Conservation (phyloP, 805 yeast species). For the Candida incommunis region DNA sequence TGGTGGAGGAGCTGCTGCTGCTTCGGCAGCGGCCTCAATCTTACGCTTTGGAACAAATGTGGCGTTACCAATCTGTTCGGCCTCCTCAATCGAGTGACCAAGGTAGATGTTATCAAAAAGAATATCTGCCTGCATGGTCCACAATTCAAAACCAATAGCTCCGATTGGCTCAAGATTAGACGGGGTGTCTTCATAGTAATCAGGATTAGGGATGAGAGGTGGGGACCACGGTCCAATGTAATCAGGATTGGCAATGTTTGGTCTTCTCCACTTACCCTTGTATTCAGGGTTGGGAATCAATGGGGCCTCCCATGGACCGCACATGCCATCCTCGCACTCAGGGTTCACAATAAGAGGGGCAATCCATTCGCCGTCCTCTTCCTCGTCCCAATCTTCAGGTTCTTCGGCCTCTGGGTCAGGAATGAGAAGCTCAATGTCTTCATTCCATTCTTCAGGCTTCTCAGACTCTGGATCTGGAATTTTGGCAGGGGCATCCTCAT, state of each 20-base stretch:
- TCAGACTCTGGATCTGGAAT: constrained; percentile 54
- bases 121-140: constrained; percentile 71
- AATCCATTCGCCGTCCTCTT: constrained; percentile 76
- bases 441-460: constrained; percentile 76
- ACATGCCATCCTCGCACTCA: constrained; percentile 52
- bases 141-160: constrained; percentile 75
- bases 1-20: constrained; percentile 14
- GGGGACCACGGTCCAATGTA: constrained; percentile 75
- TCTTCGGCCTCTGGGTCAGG: constrained; percentile 50
- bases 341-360: constrained; percentile 66
- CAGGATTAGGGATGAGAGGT: constrained; percentile 51
- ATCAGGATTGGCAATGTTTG: constrained; percentile 54
- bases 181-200: constrained; percentile 48
- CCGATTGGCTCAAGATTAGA: constrained; percentile 54
- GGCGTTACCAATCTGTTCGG: constrained; percentile 66
- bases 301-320: constrained; percentile 74
- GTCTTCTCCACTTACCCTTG: constrained; percentile 69
- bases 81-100: constrained; percentile 75
- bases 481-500: constrained; percentile 47
- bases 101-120: constrained; percentile 73
- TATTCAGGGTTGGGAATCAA: constrained; percentile 51
- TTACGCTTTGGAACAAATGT: constrained; percentile 38
- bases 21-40: constrained; percentile 18
- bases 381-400: constrained; percentile 82
- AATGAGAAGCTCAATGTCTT: constrained; percentile 40